Percentiles rank a stretch among this genome's conserved stretches.
Evolutionary conservation across 2,329 filamentous ascomycete genomes (phyloP).

Genomic region (Fusarium tjaetaba): DNA sequence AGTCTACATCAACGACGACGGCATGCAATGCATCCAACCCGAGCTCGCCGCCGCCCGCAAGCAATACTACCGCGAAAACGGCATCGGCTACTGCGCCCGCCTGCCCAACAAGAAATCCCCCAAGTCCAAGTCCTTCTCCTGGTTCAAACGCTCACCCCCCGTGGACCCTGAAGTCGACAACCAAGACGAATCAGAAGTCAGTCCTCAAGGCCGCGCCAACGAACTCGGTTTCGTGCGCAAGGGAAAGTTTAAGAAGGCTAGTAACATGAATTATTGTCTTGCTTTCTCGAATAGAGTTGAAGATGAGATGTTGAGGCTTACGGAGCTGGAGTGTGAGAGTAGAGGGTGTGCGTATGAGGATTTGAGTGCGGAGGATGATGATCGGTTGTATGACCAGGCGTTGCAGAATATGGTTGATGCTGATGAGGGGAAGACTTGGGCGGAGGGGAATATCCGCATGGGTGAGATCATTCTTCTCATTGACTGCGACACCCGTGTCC

Average conservation of each 20-base stretch:
- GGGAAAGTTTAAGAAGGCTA: slow-evolving; percentile 73
- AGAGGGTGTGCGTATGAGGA: slow-evolving; percentile 51
- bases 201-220: slow-evolving; percentile 44
- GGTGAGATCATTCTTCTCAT: slow-evolving; percentile 70
- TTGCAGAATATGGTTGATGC: slow-evolving; percentile 59
- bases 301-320: slow-evolving; percentile 53
- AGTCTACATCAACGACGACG: slow-evolving; percentile 76
- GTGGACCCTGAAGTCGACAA: slow-evolving; percentile 40
- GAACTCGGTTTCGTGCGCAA: slow-evolving; percentile 62
- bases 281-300: slow-evolving; percentile 66
- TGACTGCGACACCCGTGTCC: slow-evolving; percentile 72
- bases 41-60: slow-evolving; percentile 59
- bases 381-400: slow-evolving; percentile 55
- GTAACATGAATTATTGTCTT: slow-evolving; percentile 74
- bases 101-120: slow-evolving; percentile 53
- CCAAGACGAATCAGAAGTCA: slow-evolving; percentile 55
- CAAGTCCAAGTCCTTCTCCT: slow-evolving; percentile 48
- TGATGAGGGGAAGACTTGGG: slow-evolving; percentile 63
- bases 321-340: slow-evolving; percentile 30
- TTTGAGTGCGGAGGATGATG: slow-evolving; percentile 55
- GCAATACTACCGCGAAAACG: slow-evolving; percentile 67
- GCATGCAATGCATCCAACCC: slow-evolving; percentile 68
- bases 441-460: slow-evolving; percentile 65
- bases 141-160: slow-evolving; percentile 45
- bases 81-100: slow-evolving; percentile 66